Base-by-base conservation (phyloP, 1,284 basidiomycete species). In the Malassezia sympodialis region DNA sequence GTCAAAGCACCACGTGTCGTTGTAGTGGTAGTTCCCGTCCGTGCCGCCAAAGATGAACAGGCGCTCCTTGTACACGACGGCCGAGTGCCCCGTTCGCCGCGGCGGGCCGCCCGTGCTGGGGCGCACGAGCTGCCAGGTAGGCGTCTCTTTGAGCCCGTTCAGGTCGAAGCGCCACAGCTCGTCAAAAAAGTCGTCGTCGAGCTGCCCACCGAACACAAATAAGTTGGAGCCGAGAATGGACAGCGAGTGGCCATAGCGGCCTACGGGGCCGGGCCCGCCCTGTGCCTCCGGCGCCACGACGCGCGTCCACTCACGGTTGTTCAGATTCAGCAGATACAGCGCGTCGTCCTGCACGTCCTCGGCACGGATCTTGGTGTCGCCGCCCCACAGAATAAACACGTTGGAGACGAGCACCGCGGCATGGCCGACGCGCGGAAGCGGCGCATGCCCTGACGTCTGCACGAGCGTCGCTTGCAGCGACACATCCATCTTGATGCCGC, bases 1-100 rank as follows among this genome's bases (percentile, higher is more conserved):
- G 75, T 96, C 90, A 76, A 90, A 96, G 24, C 85, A 82, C 94
- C 94, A 99, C 5, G 93, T 98, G 73, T 99, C 94, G 76, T 98
- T 98, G 78, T 99, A 99, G 76, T 98, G 94, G 77, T 89, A 98
- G 73, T 88, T 85, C 24, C 91, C 93, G 69, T 99, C 94, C 5
- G 94, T 99, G 49, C 94, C 94, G 44, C 94, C 94, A 68, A 99
- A 98, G 53, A 90, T 90, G 68, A 52, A 67, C 57, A 99, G 83
- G 63, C 84, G 85, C 69, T 94, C 87, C 59, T 84, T 85, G 72
- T 82, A 82, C 1, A 89, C 86, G 47, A 96, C 82, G 69, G 87
- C 86, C 56, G 89, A 83, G 77, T 98, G 94, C 32, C 94, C 93
- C 1, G 94, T 96, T 60, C 94, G 83, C 54, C 83, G 82, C 12